phyloP scores from a whole-genome alignment of 805 yeast genomes.

The Sugiyamaella qingdaonensis region DNA sequence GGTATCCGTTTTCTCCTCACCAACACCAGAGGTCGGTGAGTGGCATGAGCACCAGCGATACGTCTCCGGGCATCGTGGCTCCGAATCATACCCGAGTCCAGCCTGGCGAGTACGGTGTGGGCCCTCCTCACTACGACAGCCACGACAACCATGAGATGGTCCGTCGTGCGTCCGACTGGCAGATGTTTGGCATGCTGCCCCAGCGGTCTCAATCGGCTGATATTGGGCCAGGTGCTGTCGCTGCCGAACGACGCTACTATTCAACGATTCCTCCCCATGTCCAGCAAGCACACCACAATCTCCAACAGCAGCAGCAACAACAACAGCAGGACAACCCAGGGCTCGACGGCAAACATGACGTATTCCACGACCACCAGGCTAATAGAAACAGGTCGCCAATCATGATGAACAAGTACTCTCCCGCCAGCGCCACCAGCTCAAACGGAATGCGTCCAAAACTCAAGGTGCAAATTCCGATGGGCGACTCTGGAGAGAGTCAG shows the following conservation, averaged over 20 bases:
- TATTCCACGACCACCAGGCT: background rate
- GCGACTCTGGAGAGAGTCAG: slow-evolving; percentile 21
- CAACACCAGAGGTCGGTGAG: slow-evolving; percentile 3
- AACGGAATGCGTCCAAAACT: slow-evolving; percentile 32
- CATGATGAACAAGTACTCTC: slow-evolving; percentile 1
- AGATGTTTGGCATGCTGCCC: slow-evolving; percentile 10
- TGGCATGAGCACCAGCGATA: background rate
- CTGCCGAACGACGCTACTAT: background rate
- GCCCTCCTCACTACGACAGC: background rate
- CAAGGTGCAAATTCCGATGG: slow-evolving; percentile 36
- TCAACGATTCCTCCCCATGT: background rate
- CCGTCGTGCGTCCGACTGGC: slow-evolving; percentile 5
- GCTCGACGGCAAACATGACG: slow-evolving; percentile 1
- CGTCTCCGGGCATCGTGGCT: background rate
- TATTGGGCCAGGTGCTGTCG: background rate
- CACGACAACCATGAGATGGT: background rate
- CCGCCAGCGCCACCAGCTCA: background rate
- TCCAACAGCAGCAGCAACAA: slow-evolving; percentile 8
- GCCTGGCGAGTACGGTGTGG: slow-evolving; percentile 1
- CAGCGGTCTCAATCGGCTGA: slow-evolving; percentile 16
- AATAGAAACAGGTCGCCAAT: background rate
- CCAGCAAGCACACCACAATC: slow-evolving; percentile 3
- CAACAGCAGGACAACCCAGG: slow-evolving; percentile 1
- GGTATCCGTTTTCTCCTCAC: slow-evolving; percentile 2
- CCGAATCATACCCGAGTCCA: background rate